Conservation (phyloP, 164 flowering plant species). For the Magnolia kwangsiensis region DNA sequence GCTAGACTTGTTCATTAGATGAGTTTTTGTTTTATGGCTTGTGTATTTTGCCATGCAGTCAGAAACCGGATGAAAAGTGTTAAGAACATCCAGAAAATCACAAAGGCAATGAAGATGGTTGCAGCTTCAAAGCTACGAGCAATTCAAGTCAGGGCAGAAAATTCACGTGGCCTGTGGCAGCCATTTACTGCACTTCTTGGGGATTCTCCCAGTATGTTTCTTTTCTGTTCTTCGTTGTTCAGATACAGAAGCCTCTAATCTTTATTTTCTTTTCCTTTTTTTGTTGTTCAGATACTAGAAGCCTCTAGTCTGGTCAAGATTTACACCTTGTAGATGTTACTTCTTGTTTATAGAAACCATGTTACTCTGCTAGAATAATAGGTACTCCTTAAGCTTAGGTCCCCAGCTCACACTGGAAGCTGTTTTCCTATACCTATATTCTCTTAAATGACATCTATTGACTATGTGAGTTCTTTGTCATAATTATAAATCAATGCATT, state of each 20-base stretch:
- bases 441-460: neutral
- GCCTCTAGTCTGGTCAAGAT: neutral
- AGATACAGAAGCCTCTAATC: neutral
- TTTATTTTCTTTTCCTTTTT: neutral
- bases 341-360: neutral
- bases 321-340: neutral
- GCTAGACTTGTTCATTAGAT: neutral
- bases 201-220: constrained; percentile 73
- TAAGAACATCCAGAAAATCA: constrained; percentile 90
- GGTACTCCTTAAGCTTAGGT: neutral
- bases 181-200: constrained; percentile 97
- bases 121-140: constrained; percentile 95
- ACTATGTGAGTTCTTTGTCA: neutral
- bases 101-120: constrained; percentile 99
- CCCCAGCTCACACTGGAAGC: neutral
- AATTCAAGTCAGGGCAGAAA: constrained; percentile 81
- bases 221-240: neutral
- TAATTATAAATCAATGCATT: neutral
- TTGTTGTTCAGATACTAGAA: neutral
- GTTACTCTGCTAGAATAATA: neutral
- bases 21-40: neutral
- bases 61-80: constrained; percentile 98
- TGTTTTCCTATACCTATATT: neutral
- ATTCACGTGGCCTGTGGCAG: constrained; percentile 98
- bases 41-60: constrained; percentile 39